These are phyloP conservation scores for Vachellia pachyceras DNA, from an alignment of 306 rosid genomes.

Conservation along the genomic window DNA sequence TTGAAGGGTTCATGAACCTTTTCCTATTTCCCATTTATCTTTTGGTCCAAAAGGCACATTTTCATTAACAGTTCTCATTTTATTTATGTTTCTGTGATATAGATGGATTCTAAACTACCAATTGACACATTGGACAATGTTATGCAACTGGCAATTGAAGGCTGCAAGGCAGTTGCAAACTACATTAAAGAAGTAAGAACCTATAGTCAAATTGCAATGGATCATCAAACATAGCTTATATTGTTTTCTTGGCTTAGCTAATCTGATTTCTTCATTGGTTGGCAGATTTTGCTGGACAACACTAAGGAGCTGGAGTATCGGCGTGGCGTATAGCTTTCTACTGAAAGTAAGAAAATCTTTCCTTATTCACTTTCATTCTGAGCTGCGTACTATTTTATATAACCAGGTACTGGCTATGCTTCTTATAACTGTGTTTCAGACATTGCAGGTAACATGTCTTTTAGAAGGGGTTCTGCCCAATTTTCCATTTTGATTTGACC, in stretches of 20 bases:
- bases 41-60: background rate
- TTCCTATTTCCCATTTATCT: background rate
- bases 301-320: conserved; percentile 77
- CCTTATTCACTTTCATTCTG: background rate
- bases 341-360: conserved; percentile 32
- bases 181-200: conserved; percentile 72
- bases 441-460: conserved; percentile 12
- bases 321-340: conserved; percentile 54
- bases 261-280: conserved; percentile 32
- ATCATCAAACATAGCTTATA: background rate
- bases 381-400: background rate
- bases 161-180: conserved; percentile 93
- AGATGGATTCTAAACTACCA: conserved; percentile 94
- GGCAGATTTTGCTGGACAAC: conserved; percentile 72
- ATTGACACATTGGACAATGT: conserved; percentile 83
- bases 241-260: conserved; percentile 25
- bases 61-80: conserved; percentile 23
- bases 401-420: background rate
- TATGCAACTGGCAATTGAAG: conserved; percentile 88
- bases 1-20: background rate
- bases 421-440: background rate
- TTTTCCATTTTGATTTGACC: background rate
- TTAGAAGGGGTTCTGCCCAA: background rate
- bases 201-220: conserved; percentile 1
- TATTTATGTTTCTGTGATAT: conserved; percentile 29